Conservation (phyloP, 805 yeast genomes). For the Candida piceae region DNA sequence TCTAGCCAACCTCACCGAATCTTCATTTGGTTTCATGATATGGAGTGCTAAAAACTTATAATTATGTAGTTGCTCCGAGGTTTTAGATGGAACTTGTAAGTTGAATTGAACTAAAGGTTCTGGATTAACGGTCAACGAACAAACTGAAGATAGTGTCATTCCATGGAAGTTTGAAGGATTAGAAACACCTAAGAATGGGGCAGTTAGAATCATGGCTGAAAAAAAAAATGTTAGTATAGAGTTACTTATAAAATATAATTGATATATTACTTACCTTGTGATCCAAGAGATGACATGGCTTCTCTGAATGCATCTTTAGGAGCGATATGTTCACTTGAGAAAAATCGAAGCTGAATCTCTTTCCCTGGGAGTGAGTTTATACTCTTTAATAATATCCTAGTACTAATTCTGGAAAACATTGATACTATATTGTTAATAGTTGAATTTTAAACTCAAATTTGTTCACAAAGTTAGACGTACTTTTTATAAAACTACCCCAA, state of each 20-base stretch:
- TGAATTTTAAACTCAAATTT: too few species aligned
- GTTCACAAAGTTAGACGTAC: too few species aligned
- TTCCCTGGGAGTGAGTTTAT: too few species aligned
- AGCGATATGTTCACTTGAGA: slow-evolving; percentile 16
- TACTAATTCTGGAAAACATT: too few species aligned
- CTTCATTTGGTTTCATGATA: slow-evolving; percentile 55
- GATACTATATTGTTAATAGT: too few species aligned
- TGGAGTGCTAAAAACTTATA: slow-evolving; percentile 65
- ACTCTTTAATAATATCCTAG: too few species aligned
- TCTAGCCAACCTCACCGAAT: slow-evolving; percentile 56
- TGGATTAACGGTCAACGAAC: slow-evolving; percentile 76
- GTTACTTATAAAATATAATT: too few species aligned
- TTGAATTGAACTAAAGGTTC: slow-evolving; percentile 80
- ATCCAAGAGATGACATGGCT: slow-evolving; percentile 32
- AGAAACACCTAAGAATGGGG: slow-evolving; percentile 29
- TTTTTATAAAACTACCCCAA: too few species aligned
- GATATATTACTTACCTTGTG: slow-evolving; percentile 33
- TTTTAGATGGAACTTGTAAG: slow-evolving; percentile 78
- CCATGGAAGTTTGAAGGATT: slow-evolving; percentile 46
- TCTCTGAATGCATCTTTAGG: slow-evolving; percentile 28
- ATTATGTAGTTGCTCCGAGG: slow-evolving; percentile 63
- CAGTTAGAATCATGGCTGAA: slow-evolving; percentile 53
- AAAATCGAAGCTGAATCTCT: slow-evolving; percentile 1
- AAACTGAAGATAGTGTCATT: slow-evolving; percentile 79
- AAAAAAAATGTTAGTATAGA: too few species aligned